Conservation (phyloP, 441 rosid genomes). For the Populus hybrid region DNA sequence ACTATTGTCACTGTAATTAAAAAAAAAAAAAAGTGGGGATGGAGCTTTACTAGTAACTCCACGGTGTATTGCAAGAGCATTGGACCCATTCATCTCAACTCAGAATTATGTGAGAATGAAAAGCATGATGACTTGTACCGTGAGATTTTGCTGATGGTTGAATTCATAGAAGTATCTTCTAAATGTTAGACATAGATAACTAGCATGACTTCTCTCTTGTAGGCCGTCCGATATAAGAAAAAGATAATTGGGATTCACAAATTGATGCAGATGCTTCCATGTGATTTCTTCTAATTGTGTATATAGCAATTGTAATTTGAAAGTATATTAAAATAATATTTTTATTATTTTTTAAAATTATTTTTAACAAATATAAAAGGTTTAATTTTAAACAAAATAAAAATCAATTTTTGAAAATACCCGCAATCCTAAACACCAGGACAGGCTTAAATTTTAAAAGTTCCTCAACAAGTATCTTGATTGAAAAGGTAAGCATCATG, state of each 20-base stretch:
- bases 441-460: too few species aligned
- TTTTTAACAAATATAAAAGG: too few species aligned
- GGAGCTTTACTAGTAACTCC: background rate
- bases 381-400: too few species aligned
- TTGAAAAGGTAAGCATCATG: too few species aligned
- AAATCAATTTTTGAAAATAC: too few species aligned
- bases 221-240: conserved; percentile 3
- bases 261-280: background rate
- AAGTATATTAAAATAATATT: too few species aligned
- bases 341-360: too few species aligned
- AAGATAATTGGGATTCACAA: background rate
- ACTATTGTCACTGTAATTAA: background rate
- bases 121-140: background rate
- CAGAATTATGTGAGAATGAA: conserved; percentile 1
- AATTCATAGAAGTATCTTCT: background rate
- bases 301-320: too few species aligned
- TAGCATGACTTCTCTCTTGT: conserved; percentile 2
- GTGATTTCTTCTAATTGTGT: too few species aligned
- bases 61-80: background rate
- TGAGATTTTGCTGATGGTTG: conserved; percentile 17
- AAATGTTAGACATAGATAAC: background rate
- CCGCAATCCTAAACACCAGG: too few species aligned
- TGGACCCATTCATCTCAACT: background rate
- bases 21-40: background rate
- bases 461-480: too few species aligned